phyloP scores from a whole-genome alignment of 805 yeast species.

The Alloascoidea africana region DNA sequence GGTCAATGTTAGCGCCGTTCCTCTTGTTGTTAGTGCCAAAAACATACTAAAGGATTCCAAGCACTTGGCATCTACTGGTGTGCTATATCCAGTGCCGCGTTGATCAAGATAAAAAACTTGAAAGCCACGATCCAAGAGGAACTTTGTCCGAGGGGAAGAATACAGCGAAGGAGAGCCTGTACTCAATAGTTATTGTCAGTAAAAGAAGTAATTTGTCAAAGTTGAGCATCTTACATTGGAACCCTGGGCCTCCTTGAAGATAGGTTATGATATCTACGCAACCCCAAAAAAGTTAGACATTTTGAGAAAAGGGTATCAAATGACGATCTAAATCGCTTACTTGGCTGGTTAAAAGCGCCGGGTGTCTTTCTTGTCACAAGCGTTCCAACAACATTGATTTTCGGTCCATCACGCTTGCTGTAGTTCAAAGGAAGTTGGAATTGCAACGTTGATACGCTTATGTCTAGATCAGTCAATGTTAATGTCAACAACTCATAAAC shows the following conservation, averaged over 20 bases:
- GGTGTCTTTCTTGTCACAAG: background rate
- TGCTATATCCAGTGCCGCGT: conserved; percentile 44
- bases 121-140: conserved; percentile 24
- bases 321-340: background rate
- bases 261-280: background rate
- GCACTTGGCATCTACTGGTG: conserved; percentile 20
- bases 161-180: conserved; percentile 19
- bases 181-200: no score
- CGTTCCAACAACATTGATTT: background rate
- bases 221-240: background rate
- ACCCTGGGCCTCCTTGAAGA: conserved; percentile 1
- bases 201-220: background rate
- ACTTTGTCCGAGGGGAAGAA: conserved; percentile 22
- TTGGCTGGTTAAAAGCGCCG: background rate
- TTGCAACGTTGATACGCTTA: background rate
- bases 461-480: background rate
- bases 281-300: background rate
- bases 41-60: conserved; percentile 4
- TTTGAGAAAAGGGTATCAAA: background rate
- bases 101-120: conserved; percentile 36
- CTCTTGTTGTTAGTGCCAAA: no score
- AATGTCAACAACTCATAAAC: no score
- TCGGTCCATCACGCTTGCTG: background rate
- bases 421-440: background rate
- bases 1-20: conserved; percentile 6